These are phyloP conservation scores for Psophocarpus tetragonolobus DNA, from an alignment of 306 rosid species.

Conservation along the genomic window DNA sequence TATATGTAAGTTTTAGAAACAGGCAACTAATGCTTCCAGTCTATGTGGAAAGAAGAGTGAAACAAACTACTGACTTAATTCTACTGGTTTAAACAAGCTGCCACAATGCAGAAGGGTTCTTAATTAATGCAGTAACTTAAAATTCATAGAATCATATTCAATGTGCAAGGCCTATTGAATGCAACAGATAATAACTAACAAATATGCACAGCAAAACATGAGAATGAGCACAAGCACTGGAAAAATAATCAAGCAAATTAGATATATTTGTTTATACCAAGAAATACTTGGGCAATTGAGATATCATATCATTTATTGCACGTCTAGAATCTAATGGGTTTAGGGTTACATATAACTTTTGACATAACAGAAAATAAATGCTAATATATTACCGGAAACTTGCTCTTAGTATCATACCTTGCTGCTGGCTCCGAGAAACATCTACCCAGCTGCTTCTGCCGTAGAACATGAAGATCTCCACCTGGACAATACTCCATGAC, in stretches of 20 bases:
- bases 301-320: slow-evolving; percentile 5
- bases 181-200: not conserved
- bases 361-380: slow-evolving; percentile 7
- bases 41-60: slow-evolving; percentile 3
- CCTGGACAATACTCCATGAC: slow-evolving; percentile 99
- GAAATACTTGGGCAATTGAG: slow-evolving; percentile 2
- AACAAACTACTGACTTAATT: slow-evolving; percentile 17
- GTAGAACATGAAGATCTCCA: slow-evolving; percentile 96
- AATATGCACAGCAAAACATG: slow-evolving; percentile 14
- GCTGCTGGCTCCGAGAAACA: slow-evolving; percentile 80
- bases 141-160: slow-evolving; percentile 14
- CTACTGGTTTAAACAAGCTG: slow-evolving; percentile 13
- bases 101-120: not conserved
- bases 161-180: slow-evolving; percentile 2
- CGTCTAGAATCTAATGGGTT: slow-evolving; percentile 10
- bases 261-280: not conserved
- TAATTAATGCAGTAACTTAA: slow-evolving; percentile 16
- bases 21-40: slow-evolving; percentile 9
- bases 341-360: not conserved
- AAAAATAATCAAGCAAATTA: slow-evolving; percentile 2
- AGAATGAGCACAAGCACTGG: slow-evolving; percentile 17
- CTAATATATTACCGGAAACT: slow-evolving; percentile 14
- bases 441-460: slow-evolving; percentile 87
- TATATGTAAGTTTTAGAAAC: not conserved
- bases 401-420: slow-evolving; percentile 56